Evolutionary conservation across 768 basidiomycete species (phyloP).

Genomic region (Tulasnella sp.): DNA sequence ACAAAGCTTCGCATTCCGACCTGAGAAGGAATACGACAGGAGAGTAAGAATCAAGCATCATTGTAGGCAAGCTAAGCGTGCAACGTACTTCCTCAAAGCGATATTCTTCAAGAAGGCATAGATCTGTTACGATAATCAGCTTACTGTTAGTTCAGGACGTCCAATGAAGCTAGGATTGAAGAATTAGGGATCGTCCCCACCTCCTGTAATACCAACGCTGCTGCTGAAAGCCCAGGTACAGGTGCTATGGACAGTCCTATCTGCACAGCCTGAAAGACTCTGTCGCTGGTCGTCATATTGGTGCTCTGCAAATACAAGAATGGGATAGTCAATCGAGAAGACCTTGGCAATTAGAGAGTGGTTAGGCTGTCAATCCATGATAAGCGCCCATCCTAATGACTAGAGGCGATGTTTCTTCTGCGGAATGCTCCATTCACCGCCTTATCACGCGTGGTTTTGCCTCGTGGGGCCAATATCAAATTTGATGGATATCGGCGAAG

Average conservation of each 20-base stretch:
- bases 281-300: not conserved
- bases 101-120: not conserved
- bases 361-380: too few species aligned
- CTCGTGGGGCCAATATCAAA: too few species aligned
- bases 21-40: too few species aligned
- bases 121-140: not conserved
- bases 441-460: too few species aligned
- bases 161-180: not conserved
- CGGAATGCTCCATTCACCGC: too few species aligned
- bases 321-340: not conserved
- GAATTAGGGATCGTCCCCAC: not conserved
- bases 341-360: too few species aligned
- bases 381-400: too few species aligned
- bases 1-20: too few species aligned
- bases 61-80: not conserved
- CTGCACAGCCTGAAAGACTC: slow-evolving; percentile 4
- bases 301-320: not conserved
- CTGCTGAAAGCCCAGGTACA: slow-evolving; percentile 1
- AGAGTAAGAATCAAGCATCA: too few species aligned
- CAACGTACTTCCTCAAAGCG: not conserved
- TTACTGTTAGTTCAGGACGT: not conserved
- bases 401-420: too few species aligned
- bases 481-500: too few species aligned
- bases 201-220: slow-evolving; percentile 1
- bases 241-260: slow-evolving; percentile 1